A percentile compares a stretch with the other conserved stretches of the same genome.
phyloP scores from a whole-genome alignment of 805 yeast genomes.

The Wickerhamiella shivajii region DNA sequence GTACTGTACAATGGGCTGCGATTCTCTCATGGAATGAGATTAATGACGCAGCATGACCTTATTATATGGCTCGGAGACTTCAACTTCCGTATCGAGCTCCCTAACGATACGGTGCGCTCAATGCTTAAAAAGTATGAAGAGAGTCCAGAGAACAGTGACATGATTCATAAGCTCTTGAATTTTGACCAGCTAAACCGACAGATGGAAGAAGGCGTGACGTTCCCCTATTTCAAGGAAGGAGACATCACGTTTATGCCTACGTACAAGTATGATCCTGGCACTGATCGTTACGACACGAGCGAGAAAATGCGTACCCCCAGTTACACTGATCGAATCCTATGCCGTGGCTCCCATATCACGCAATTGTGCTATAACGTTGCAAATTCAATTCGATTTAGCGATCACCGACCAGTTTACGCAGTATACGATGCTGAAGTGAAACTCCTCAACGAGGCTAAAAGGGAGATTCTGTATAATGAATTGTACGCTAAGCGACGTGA shows the following conservation, averaged over 20 bases:
- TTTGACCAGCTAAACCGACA: constrained; percentile 70
- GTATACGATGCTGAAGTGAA: constrained; percentile 53
- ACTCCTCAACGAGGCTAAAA: constrained; percentile 51
- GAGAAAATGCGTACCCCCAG: constrained; percentile 90
- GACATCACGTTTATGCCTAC: constrained; percentile 75
- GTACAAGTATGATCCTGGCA: constrained; percentile 80
- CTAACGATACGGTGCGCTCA: constrained; percentile 60
- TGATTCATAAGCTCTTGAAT: constrained; percentile 31
- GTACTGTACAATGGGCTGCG: constrained; percentile 61
- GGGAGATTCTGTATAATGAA: constrained; percentile 38
- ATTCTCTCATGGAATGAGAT: constrained; percentile 63
- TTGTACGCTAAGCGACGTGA: constrained; percentile 45
- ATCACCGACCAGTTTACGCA: constrained; percentile 87
- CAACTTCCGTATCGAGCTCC: constrained; percentile 60
- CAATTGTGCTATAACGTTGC: constrained; percentile 60
- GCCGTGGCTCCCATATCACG: constrained; percentile 39
- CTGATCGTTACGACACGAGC: constrained; percentile 66
- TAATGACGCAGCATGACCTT: constrained; percentile 69
- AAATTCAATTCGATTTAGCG: constrained; percentile 49
- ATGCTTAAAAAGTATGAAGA: constrained; percentile 31
- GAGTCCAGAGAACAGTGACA: constrained; percentile 20
- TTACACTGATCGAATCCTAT: constrained; percentile 87
- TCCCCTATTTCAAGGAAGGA: constrained; percentile 63
- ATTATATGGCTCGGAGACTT: constrained; percentile 93
- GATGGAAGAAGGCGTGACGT: constrained; percentile 55